Conservation (phyloP, 495 filamentous ascomycete species). For the Neurospora sp. region DNA sequence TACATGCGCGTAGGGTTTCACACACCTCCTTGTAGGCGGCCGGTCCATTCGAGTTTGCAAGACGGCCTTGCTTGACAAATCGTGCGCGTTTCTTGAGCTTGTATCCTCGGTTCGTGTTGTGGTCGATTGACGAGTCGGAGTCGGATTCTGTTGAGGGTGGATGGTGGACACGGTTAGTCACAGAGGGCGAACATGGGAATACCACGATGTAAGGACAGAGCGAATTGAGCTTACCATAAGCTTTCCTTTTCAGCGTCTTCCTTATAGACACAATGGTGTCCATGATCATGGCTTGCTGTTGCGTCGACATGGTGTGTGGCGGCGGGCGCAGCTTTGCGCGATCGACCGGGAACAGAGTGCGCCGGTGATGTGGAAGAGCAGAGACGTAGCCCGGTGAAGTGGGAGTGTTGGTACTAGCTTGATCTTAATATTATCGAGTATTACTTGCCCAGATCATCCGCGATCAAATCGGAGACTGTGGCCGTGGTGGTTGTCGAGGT, state of each 20-base stretch:
- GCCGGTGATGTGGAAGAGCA: neutral
- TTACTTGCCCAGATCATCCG: neutral
- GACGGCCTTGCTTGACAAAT: constrained; percentile 66
- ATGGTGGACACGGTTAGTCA: neutral
- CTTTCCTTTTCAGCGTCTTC: constrained; percentile 19
- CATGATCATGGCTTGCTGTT: constrained; percentile 22
- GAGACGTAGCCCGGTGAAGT: neutral
- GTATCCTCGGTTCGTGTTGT: constrained; percentile 80
- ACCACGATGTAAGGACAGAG: neutral
- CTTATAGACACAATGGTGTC: constrained; percentile 18
- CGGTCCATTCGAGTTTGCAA: constrained; percentile 59
- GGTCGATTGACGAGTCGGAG: constrained; percentile 71
- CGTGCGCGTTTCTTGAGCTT: constrained; percentile 78
- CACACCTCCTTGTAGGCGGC: constrained; percentile 78
- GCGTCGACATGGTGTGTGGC: constrained; percentile 17
- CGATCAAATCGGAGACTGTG: neutral
- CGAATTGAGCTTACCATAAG: constrained; percentile 13
- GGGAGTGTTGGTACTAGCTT: neutral
- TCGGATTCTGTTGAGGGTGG: constrained; percentile 55
- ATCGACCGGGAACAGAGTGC: neutral
- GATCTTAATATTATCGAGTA: neutral
- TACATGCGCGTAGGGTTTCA: neutral
- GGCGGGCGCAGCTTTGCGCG: neutral
- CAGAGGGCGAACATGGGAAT: neutral
- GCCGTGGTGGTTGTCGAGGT: neutral